Evolutionary conservation across 371 early-diverging fungal species (phyloP), one percentile per base, ranked within the genome.

Genomic region (Saksenaea oblongispora): DNA sequence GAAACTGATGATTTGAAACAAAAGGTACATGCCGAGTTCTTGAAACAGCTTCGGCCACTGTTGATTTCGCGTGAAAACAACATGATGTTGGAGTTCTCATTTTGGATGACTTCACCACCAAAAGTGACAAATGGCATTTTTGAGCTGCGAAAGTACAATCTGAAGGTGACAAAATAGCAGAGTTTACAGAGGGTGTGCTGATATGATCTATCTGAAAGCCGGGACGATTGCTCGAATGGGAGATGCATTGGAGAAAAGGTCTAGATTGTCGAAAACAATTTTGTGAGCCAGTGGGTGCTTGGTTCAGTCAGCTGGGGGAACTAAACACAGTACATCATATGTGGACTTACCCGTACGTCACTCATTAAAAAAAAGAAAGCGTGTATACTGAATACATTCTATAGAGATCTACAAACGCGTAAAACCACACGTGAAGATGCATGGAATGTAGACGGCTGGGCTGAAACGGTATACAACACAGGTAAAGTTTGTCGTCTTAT

Each of bases 391-490:
- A n/a, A n/a, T n/a, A n/a, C n/a, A n/a, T 28, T 28, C n/a, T 24
- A 39, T 73, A 92, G 92, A 61, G 88, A 91, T 69, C 76, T 94
- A 36, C 86, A 91, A 65, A 85, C 85, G n/a, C 91, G 97, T 64
- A 95, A 96, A 76, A 85, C 83, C 56, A 90, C 90, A 28, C 88
- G 97, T 61, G 96, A 95, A 74, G 85, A 86, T 47, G 94, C 96
- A 8, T 97, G 97, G 97, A 82, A 93, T 65, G 92, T 93, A 15
- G 90, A 95, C 63, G 96, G 93, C 27, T 97, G 97, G 97, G 88
- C 95, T 10, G 90, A 93, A 60, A 94, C 97, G 0, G 97, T 96
- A 9, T 86, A 89, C 63, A 92, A 94, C 67, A 97, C 97, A 51
- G 93, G 90, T 90, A 79, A 66, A n/a, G n/a, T n/a, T n/a, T n/a